Conservation (phyloP, 1,284 basidiomycete species). For the Moesziomyces parantarcticus region DNA sequence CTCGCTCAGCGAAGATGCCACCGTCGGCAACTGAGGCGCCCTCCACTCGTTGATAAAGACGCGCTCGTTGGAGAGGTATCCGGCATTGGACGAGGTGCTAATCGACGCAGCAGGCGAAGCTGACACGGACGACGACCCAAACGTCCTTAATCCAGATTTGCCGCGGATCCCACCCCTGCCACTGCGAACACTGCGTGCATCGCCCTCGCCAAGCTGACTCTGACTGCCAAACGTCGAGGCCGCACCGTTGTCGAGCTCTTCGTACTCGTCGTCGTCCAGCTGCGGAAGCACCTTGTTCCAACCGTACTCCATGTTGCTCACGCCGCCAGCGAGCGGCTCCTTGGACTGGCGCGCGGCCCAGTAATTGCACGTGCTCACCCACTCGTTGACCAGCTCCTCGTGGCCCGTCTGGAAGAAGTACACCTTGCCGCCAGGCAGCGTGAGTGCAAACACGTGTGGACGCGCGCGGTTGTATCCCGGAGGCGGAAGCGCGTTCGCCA, state of each 20-base stretch:
- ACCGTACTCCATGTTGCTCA: conserved; percentile 99
- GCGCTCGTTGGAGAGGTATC: conserved; percentile 71
- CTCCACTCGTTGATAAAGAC: conserved; percentile 94
- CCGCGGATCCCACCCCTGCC: conserved; percentile 9
- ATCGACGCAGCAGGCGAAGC: conserved; percentile 9
- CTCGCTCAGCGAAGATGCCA: conserved; percentile 87
- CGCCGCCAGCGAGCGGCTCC: conserved; percentile 91
- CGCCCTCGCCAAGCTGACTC: conserved; percentile 1
- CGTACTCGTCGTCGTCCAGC: conserved; percentile 63
- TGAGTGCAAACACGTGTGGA: conserved; percentile 94
- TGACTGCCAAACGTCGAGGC: neutral
- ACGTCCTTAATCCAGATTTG: neutral
- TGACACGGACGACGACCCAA: conserved; percentile 8
- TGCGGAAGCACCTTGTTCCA: conserved; percentile 79
- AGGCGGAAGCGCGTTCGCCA: conserved; percentile 85
- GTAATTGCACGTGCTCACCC: conserved; percentile 98
- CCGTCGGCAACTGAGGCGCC: conserved; percentile 81
- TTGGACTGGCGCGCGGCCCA: conserved; percentile 94
- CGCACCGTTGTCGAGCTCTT: conserved; percentile 70
- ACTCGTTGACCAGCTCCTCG: conserved; percentile 94
- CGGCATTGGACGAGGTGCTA: conserved; percentile 10
- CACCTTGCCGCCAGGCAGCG: conserved; percentile 84
- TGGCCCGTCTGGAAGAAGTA: conserved; percentile 98
- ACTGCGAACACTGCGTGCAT: conserved; percentile 44
- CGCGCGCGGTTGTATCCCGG: conserved; percentile 90